Evolutionary conservation across 192 early-diverging fungal genomes (phyloP), one percentile per base, ranked within the genome.

Genomic region (Mortierella antarctica): DNA sequence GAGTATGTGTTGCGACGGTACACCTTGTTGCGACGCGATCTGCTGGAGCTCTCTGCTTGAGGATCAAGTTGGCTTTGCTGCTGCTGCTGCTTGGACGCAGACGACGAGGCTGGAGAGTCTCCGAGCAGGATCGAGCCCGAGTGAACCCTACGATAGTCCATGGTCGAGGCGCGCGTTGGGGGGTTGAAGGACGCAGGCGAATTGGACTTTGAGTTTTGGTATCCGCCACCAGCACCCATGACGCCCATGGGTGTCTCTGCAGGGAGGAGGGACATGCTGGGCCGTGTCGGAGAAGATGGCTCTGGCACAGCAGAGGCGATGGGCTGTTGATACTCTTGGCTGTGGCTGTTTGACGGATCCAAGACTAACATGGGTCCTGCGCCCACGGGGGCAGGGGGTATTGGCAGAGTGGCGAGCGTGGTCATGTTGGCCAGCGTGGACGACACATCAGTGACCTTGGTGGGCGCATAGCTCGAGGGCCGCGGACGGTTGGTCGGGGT

Each of bases 1-100:
- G 78, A 83, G 57, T 78, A 78, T 4, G 86, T 87, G 59, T 83
- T 87, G 31, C 83, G 77, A 23, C 86, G 81, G 57, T 74, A 74
- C 44, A 83, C 64, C 39, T 67, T 61, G 21, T 52, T 70, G 44
- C 74, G n/a, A 14, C 65, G 65, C 12, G 58, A 50, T 49, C 74
- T 44, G n/a, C 62, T 41, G 7, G 73, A 66, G 54, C 65, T 64
- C 45, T 61, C 74, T 13, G 46, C 74, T 17, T 64, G 49, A 14
- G 72, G 40, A 7, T 65, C 62, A 1, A 31, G 50, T 13, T 21
- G 48, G 3, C 65, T 48, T 45, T 58, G 57, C 5, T 67, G 65
- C 48, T 65, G 67, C 18, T 73, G 62, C 58, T 68, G 70, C 21
- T 58, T 63, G 20, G 67, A n/a, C 20, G 57, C 48, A 7, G 64